Evolutionary conservation across 805 yeast genomes (phyloP), one percentile per base, ranked within the genome.

Genomic region (Aciculoconidium aculeatum): DNA sequence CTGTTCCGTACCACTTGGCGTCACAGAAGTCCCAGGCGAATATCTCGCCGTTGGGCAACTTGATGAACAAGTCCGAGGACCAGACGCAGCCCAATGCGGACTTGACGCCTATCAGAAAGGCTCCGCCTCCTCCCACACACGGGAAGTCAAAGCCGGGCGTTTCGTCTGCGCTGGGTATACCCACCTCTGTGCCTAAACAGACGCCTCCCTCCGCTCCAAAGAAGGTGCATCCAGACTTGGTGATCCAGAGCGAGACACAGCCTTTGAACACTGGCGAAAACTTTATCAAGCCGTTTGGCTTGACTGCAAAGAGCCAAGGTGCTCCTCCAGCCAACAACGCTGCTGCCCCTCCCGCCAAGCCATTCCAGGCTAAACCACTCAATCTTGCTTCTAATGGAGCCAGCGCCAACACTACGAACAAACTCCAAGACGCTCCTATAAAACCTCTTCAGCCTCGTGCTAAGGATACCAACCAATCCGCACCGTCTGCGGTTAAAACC

Each of bases 81-180:
- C 18, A 25, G n/a, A 11, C 25, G 7, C 25, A 31, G 21, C 22
- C 33, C 7, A 24, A 35, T n/a, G 27, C 35, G 21, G 39, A 43
- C 17, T 44, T 72, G 34, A 52, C 65, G 2, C 77, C 79, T 6
- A 55, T 55, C 41, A 62, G 80, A 53, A 63, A 60, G 34, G 78
- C 80, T 1, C 80, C 80, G 5, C 65, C 74, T 5, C 78, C 77
- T 2, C 77, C 77, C 8, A 16, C 19, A 7, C 14, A 17, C 12
- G 21, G 17, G 23, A 20, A 26, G 10, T 18, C 17, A n/a, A 11
- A 4, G 6, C 7, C n/a, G 28, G 30, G 23, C 27, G 17, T 32
- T 16, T 44, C 55, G 33, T 34, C 53, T 31, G 51, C 47, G 27
- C 39, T 48, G 34, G 58, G 55, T 30, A 42, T 47, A 18, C 29